A percentile compares a stretch with the other conserved stretches of the same genome.
Evolutionary conservation across 2,329 filamentous ascomycete genomes (phyloP).

Genomic region (Trichoderma endophyticum): DNA sequence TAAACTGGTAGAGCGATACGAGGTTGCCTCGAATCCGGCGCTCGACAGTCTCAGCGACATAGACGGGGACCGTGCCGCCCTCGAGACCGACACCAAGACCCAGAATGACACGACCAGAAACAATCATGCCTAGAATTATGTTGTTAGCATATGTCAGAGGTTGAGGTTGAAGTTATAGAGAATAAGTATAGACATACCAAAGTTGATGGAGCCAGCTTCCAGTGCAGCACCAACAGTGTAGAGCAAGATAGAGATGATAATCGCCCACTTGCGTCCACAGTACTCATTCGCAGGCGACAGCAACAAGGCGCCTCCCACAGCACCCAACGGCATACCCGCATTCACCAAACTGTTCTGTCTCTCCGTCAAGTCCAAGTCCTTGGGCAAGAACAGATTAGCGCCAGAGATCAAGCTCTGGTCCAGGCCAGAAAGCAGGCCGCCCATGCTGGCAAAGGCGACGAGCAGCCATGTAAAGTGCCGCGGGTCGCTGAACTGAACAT

Average conservation of each 20-base stretch:
- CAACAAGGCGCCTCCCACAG: slow-evolving; percentile 66
- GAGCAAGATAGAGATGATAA: slow-evolving; percentile 65
- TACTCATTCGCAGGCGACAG: slow-evolving; percentile 66
- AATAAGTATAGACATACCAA: slow-evolving; percentile 39
- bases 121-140: slow-evolving; percentile 55
- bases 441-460: slow-evolving; percentile 71
- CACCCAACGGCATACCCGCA: slow-evolving; percentile 68
- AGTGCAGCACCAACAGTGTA: slow-evolving; percentile 69
- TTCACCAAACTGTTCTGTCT: slow-evolving; percentile 64
- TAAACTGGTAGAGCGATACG: slow-evolving; percentile 72
- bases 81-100: slow-evolving; percentile 70
- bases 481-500: slow-evolving; percentile 59
- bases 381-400: slow-evolving; percentile 64
- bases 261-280: slow-evolving; percentile 64
- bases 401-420: slow-evolving; percentile 72
- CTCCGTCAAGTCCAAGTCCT: slow-evolving; percentile 52
- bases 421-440: slow-evolving; percentile 67
- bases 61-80: slow-evolving; percentile 71
- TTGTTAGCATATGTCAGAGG: neutral
- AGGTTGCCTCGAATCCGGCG: slow-evolving; percentile 65
- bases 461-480: slow-evolving; percentile 65
- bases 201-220: slow-evolving; percentile 65
- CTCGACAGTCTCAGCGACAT: slow-evolving; percentile 71
- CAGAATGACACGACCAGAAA: slow-evolving; percentile 64
- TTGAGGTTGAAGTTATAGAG: too few species aligned